phyloP scores from a whole-genome alignment of 495 filamentous ascomycete genomes.

The Collariella sp. region DNA sequence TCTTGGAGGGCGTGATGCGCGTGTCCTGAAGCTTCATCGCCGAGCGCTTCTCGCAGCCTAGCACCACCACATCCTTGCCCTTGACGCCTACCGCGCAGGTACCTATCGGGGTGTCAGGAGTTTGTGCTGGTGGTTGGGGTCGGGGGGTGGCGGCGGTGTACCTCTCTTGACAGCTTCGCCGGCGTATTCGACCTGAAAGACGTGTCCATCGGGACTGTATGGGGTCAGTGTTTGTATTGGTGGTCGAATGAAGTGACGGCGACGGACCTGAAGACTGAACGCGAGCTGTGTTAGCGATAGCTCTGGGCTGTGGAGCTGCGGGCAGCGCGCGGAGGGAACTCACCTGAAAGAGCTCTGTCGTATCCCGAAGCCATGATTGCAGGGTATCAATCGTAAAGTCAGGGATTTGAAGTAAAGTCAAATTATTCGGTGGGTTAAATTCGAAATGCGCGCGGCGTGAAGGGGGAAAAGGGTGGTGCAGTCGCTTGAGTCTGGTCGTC shows the following conservation, averaged over 20 bases:
- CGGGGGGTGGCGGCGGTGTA: conserved; percentile 28
- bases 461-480: neutral
- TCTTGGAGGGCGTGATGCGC: conserved; percentile 97
- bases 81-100: conserved; percentile 98
- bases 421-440: neutral
- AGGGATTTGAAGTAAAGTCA: neutral
- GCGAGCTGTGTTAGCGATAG: conserved; percentile 31
- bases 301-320: conserved; percentile 4
- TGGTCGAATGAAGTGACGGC: neutral
- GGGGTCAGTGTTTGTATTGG: conserved; percentile 28
- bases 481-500: neutral
- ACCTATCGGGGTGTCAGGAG: conserved; percentile 43
- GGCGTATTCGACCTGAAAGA: conserved; percentile 99
- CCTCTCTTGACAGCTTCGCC: conserved; percentile 98
- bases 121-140: neutral
- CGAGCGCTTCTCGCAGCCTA: conserved; percentile 96
- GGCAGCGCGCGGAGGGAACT: conserved; percentile 27
- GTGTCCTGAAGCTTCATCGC: conserved; percentile 99
- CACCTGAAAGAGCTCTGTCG: conserved; percentile 91
- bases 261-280: conserved; percentile 60
- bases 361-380: conserved; percentile 73
- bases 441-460: neutral
- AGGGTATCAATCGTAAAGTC: neutral
- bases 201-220: conserved; percentile 89
- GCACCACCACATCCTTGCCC: conserved; percentile 84